A percentile compares a stretch with the other conserved stretches of the same genome.
phyloP scores from a whole-genome alignment of 2,329 filamentous ascomycete species.

The Neofusicoccum umdonicola region DNA sequence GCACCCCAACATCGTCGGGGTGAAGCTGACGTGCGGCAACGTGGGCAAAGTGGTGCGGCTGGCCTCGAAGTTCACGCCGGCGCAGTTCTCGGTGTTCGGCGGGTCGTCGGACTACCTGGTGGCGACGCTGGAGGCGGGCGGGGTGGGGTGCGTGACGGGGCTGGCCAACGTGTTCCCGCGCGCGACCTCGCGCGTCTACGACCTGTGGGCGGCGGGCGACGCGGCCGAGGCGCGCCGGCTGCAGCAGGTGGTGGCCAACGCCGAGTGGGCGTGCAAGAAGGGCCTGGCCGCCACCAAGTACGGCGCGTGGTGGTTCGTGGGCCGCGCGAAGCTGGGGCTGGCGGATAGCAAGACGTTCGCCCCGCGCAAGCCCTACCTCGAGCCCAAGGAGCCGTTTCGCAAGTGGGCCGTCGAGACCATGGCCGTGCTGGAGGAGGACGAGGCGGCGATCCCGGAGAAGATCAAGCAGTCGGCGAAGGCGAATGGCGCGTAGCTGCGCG shows the following conservation, averaged over 20 bases:
- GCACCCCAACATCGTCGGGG: slow-evolving; percentile 59
- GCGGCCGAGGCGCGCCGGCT: slow-evolving; percentile 39
- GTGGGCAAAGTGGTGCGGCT: slow-evolving; percentile 61
- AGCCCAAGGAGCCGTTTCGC: slow-evolving; percentile 38
- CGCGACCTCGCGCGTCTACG: slow-evolving; percentile 41
- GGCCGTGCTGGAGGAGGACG: slow-evolving; percentile 32
- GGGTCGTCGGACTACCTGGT: slow-evolving; percentile 68
- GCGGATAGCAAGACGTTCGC: slow-evolving; percentile 36
- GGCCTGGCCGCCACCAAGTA: slow-evolving; percentile 49
- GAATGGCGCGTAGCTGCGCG: no score
- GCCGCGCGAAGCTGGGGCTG: slow-evolving; percentile 36
- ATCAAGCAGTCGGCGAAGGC: neutral
- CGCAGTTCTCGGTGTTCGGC: slow-evolving; percentile 62
- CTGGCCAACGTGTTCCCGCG: slow-evolving; percentile 42
- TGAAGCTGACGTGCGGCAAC: slow-evolving; percentile 64
- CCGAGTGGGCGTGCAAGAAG: slow-evolving; percentile 54
- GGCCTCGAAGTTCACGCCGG: slow-evolving; percentile 50
- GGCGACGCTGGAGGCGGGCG: slow-evolving; percentile 47
- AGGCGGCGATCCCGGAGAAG: neutral
- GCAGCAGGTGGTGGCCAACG: slow-evolving; percentile 46
- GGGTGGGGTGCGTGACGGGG: slow-evolving; percentile 51
- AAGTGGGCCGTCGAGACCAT: slow-evolving; percentile 46
- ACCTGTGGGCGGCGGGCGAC: slow-evolving; percentile 41
- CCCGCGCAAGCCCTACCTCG: slow-evolving; percentile 46
- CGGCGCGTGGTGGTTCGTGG: slow-evolving; percentile 45